A percentile compares a stretch with the other conserved stretches of the same genome.
Evolutionary conservation across 306 rosid genomes (phyloP).

Genomic region (Argentina anserina): DNA sequence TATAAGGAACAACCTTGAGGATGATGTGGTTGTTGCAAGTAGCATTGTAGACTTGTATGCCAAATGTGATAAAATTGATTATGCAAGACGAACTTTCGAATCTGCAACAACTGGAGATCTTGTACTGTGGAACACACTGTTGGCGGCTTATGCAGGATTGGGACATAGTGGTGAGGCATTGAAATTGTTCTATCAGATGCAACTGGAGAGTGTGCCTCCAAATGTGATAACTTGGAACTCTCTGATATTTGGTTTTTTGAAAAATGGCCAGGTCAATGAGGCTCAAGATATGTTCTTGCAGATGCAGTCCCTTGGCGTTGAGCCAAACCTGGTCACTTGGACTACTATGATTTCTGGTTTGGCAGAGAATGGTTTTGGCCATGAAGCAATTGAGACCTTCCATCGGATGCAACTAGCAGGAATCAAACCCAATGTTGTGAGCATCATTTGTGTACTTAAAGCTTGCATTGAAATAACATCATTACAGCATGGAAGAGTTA

Average conservation of each 20-base stretch:
- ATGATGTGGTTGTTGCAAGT: constrained; percentile 56
- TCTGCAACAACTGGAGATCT: constrained; percentile 43
- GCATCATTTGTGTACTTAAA: constrained; percentile 51
- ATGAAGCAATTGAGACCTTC: constrained; percentile 51
- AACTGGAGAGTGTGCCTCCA: constrained; percentile 60
- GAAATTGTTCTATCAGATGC: constrained; percentile 75
- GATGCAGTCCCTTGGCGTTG: constrained; percentile 48
- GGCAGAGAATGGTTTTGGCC: constrained; percentile 47
- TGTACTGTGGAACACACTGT: constrained; percentile 73
- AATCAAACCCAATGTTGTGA: constrained; percentile 45
- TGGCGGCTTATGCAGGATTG: constrained; percentile 68
- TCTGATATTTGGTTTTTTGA: constrained; percentile 56
- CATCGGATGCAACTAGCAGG: constrained; percentile 62
- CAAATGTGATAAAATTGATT: constrained; percentile 53
- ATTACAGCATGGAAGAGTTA: constrained; percentile 56
- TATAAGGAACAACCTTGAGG: constrained; percentile 54
- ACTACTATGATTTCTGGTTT: constrained; percentile 70
- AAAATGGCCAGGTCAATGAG: constrained; percentile 59
- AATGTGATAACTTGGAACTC: constrained; percentile 82
- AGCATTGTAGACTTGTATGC: constrained; percentile 68
- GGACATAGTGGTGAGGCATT: constrained; percentile 73
- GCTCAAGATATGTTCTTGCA: constrained; percentile 64
- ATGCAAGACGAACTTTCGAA: constrained; percentile 54
- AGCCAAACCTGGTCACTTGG: constrained; percentile 69
- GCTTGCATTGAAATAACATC: constrained; percentile 53